These are phyloP conservation scores for Fusarium aywerte DNA, from an alignment of 2,329 filamentous ascomycete species.

Conservation along the genomic window DNA sequence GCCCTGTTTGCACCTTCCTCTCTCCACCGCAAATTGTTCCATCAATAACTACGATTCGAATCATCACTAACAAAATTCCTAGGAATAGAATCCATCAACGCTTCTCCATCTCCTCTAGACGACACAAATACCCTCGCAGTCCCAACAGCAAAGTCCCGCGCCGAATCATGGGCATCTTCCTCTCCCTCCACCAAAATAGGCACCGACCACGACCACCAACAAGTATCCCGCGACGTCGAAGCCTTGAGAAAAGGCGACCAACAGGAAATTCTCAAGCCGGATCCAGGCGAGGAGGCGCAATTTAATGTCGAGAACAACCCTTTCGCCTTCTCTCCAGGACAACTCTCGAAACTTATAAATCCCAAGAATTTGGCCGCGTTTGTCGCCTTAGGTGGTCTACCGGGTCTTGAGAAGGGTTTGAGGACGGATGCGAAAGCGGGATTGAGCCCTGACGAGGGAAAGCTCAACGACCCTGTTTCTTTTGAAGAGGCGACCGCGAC, in stretches of 20 bases:
- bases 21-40: neutral
- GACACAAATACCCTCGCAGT: constrained; percentile 35
- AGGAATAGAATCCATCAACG: constrained; percentile 31
- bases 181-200: constrained; percentile 37
- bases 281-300: constrained; percentile 76
- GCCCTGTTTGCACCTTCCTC: neutral
- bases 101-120: constrained; percentile 29
- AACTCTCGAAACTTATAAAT: constrained; percentile 84
- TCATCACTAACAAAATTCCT: neutral
- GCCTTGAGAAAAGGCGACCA: constrained; percentile 35
- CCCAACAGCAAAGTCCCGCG: constrained; percentile 19
- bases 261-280: constrained; percentile 65
- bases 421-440: constrained; percentile 75
- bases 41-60: neutral
- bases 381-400: constrained; percentile 77
- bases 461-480: constrained; percentile 68
- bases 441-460: constrained; percentile 77
- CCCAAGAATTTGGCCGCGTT: constrained; percentile 86
- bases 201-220: constrained; percentile 35
- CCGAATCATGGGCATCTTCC: constrained; percentile 32
- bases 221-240: constrained; percentile 24
- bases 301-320: constrained; percentile 79
- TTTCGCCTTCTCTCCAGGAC: constrained; percentile 83
- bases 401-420: constrained; percentile 79
- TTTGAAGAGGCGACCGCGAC: constrained; percentile 70